Evolutionary conservation across 228 moss, liverwort and hornwort species (phyloP).

Genomic region (Sphagnum magellanicum): DNA sequence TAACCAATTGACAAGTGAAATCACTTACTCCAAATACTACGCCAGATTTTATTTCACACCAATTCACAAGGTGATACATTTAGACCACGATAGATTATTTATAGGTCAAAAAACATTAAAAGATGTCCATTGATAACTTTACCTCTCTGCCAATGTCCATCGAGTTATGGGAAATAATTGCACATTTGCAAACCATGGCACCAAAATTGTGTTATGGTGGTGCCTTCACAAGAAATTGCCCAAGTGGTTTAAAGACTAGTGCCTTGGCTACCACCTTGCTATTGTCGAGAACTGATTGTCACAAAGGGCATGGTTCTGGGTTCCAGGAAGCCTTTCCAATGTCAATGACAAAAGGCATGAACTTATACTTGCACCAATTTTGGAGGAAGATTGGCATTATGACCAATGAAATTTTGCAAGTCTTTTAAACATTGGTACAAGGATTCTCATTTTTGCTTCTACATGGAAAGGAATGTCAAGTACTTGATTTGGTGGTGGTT

Average conservation of each 20-base stretch:
- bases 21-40: neutral
- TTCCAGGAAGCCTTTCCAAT: neutral
- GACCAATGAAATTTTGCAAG: neutral
- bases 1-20: neutral
- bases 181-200: neutral
- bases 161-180: neutral
- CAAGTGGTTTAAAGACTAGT: neutral
- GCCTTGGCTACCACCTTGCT: neutral
- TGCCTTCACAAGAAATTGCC: neutral
- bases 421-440: neutral
- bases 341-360: neutral
- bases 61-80: neutral
- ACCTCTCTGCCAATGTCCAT: neutral
- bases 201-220: neutral
- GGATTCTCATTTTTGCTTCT: neutral
- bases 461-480: neutral
- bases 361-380: neutral
- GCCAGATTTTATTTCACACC: neutral
- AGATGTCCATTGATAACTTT: neutral
- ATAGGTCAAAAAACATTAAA: neutral
- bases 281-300: neutral
- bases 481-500: neutral
- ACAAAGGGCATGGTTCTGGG: neutral
- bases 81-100: neutral
- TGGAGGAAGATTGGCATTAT: neutral